Conservation (phyloP, 2,329 filamentous ascomycete genomes). For the Tolypocladium amazonense region DNA sequence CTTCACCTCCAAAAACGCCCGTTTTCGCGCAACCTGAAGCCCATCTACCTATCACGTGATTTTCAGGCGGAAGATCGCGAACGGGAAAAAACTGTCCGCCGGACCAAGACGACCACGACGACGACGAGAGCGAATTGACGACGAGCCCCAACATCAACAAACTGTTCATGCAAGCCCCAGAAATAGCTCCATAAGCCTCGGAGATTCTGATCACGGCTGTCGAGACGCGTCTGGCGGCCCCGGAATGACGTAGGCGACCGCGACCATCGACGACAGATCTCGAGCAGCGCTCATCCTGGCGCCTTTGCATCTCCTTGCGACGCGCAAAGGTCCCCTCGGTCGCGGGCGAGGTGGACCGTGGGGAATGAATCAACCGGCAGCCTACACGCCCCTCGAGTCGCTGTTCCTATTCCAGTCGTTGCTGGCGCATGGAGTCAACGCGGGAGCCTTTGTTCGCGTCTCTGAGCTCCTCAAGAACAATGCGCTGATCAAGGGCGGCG, state of each 20-base stretch:
- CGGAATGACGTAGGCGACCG: constrained; percentile 15
- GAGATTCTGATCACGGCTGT: constrained; percentile 17
- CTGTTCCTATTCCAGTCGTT: constrained; percentile 77
- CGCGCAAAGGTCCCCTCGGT: constrained; percentile 44
- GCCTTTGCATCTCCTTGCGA: constrained; percentile 42
- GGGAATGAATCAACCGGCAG: constrained; percentile 47
- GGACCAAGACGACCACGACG: constrained; percentile 8
- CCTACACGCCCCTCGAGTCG: constrained; percentile 78
- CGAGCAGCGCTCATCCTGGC: constrained; percentile 31
- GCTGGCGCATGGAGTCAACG: constrained; percentile 53
- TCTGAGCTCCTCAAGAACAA: constrained; percentile 68
- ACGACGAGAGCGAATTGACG: constrained; percentile 10
- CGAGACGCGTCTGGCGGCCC: constrained; percentile 17
- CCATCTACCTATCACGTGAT: constrained; percentile 19
- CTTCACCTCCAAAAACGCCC: constrained; percentile 4
- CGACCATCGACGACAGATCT: background rate
- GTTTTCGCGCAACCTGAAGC: constrained; percentile 8
- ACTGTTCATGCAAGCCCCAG: constrained; percentile 17
- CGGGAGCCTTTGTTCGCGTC: constrained; percentile 58
- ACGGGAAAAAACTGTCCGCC: constrained; percentile 7
- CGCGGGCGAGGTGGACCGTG: constrained; percentile 42
- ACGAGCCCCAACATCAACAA: constrained; percentile 11
- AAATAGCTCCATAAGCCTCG: constrained; percentile 13
- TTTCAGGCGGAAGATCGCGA: constrained; percentile 15
- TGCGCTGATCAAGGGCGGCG: constrained; percentile 57